Percentiles rank a stretch among this genome's conserved stretches.
Evolutionary conservation across 2,329 filamentous ascomycete species (phyloP).

Genomic region (Orbilia ellipsospora): DNA sequence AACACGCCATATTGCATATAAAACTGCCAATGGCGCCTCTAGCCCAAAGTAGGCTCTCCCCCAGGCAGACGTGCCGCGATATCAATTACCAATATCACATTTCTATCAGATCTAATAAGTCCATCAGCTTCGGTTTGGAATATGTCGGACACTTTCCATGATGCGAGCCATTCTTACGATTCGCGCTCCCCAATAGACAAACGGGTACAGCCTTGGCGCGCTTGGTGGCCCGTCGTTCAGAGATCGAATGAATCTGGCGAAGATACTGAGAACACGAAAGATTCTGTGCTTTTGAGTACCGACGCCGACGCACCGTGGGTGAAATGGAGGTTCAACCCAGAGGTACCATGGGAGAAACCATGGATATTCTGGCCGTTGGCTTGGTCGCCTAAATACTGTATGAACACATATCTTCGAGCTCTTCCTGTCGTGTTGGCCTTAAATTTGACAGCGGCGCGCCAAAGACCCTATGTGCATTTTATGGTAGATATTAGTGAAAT

Average conservation of each 20-base stretch:
- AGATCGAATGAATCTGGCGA: constrained; percentile 1
- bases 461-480: no score
- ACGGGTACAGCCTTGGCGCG: not conserved
- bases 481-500: no score
- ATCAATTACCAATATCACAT: no score
- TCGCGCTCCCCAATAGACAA: not conserved
- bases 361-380: constrained; percentile 1
- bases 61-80: no score
- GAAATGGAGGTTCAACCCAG: not conserved
- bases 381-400: not conserved
- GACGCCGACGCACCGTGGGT: not conserved
- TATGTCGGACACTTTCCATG: not conserved
- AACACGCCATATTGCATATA: no score
- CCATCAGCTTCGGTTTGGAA: no score
- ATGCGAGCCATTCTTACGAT: not conserved
- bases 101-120: no score
- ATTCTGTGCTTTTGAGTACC: not conserved
- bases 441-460: not conserved
- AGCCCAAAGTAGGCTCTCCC: no score
- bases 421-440: not conserved
- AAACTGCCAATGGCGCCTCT: no score
- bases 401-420: not conserved
- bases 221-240: not conserved
- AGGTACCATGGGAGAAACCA: not conserved
- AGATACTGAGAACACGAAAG: not conserved